phyloP scores from a whole-genome alignment of 2,329 filamentous ascomycete species.

The Phoma sp. region DNA sequence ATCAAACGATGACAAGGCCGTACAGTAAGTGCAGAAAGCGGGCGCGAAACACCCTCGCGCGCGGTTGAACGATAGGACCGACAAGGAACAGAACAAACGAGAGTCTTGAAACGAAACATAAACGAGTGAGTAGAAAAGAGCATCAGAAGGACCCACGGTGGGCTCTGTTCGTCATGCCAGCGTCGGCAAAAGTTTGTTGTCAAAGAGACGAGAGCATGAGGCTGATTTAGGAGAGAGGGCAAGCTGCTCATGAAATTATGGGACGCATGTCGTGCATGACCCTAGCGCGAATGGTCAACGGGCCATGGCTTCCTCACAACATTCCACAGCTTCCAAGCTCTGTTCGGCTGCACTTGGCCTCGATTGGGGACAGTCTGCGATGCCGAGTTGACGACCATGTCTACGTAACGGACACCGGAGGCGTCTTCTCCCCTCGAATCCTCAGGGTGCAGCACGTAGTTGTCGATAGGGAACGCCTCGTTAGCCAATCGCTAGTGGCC shows the following conservation, averaged over 20 bases:
- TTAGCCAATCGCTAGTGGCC: slow-evolving; percentile 19
- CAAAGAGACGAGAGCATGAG: slow-evolving; percentile 29
- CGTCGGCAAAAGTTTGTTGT: slow-evolving; percentile 29
- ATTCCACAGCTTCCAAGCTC: slow-evolving; percentile 13
- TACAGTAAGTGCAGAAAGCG: slow-evolving; percentile 38
- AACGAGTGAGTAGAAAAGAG: slow-evolving; percentile 36
- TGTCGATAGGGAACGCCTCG: slow-evolving; percentile 17
- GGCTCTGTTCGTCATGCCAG: slow-evolving; percentile 41
- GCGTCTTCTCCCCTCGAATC: slow-evolving; percentile 2
- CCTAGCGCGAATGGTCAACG: slow-evolving; percentile 14
- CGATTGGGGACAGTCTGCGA: slow-evolving; percentile 5
- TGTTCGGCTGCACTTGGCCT: slow-evolving; percentile 9
- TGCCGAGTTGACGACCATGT: slow-evolving; percentile 1
- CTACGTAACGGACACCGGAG: slow-evolving; percentile 5
- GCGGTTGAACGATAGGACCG: slow-evolving; percentile 35
- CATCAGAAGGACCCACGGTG: slow-evolving; percentile 37
- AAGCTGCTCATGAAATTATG: slow-evolving; percentile 23
- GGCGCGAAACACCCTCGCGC: slow-evolving; percentile 39
- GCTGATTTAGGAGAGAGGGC: slow-evolving; percentile 29
- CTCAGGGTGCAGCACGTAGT: slow-evolving; percentile 1
- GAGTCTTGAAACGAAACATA: slow-evolving; percentile 38
- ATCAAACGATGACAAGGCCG: slow-evolving; percentile 43
- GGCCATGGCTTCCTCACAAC: slow-evolving; percentile 11
- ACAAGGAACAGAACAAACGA: slow-evolving; percentile 38
- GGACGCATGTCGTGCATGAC: slow-evolving; percentile 20